Percentiles rank a stretch among this genome's conserved stretches.
Conservation (phyloP, 2,329 filamentous ascomycete genomes). For the Sclerotinia sclerotiorum region DNA sequence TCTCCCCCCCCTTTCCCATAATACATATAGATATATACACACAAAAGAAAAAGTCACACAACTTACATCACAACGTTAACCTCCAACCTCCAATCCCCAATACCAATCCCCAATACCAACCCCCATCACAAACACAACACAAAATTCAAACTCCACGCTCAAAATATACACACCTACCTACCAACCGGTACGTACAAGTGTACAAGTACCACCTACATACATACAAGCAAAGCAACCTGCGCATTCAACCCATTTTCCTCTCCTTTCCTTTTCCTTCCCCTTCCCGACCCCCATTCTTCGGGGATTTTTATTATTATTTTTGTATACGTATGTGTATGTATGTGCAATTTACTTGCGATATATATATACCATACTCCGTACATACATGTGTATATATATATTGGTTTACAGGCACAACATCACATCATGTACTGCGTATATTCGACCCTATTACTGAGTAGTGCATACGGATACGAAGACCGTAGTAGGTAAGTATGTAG, state of each 20-base stretch:
- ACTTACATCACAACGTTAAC: too few species aligned
- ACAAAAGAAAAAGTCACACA: too few species aligned
- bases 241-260: neutral
- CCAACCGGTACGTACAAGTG: neutral
- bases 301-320: neutral
- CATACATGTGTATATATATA: too few species aligned
- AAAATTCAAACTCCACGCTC: neutral
- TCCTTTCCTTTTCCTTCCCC: too few species aligned
- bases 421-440: neutral
- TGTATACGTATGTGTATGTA: too few species aligned
- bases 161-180: neutral
- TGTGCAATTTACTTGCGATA: neutral
- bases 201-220: neutral
- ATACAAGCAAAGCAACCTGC: neutral
- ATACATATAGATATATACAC: too few species aligned
- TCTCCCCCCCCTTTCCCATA: too few species aligned
- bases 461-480: too few species aligned
- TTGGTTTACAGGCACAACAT: neutral
- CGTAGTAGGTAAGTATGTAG: too few species aligned
- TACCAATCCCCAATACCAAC: neutral
- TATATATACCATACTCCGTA: too few species aligned
- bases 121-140: neutral
- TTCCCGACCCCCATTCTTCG: neutral
- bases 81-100: neutral
- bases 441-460: neutral